Evolutionary conservation across 1,284 basidiomycete species (phyloP), one percentile per base, ranked within the genome.

Genomic region (Singerocomus inundabilis): DNA sequence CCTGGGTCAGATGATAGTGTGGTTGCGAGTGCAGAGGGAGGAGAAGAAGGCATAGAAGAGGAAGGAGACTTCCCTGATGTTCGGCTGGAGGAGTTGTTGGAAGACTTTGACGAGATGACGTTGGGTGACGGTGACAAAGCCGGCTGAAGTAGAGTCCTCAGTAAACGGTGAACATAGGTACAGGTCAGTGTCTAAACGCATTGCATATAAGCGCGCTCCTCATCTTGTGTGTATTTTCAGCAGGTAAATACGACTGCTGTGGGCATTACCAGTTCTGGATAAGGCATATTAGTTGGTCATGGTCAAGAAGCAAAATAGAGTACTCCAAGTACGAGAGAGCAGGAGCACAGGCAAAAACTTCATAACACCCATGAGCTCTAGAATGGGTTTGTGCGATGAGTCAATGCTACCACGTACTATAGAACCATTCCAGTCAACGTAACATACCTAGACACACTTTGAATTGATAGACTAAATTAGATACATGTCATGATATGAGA

Each of bases 11-110:
- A 57, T 13, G 62, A 51, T 12, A 58, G 44, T 33, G 70, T 58
- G 1, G 56, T 43, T 33, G 70, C 57, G 6, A 31, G 25, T n/a
- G 39, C 2, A 36, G 68, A 63, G 18, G 72, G 57, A 36, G 68
- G 63, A 21, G 72, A 51, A 12, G 74, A 66, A n/a, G 76, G 72
- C 8, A 83, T 77, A 28, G 90, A 84, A 52, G 89, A 84, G n/a
- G 94, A 97, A 65, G 74, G 80, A 4, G 94, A 97, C 69, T 95
- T 96, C 84, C 93, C 93, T 0, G 88, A 93, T 56, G 82, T 94
- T 47, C 78, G 82, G 51, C 69, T 98, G 61, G 85, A 96, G 61
- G 96, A 98, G 72, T 70, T 99, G 55, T 71, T 98, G 60, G 94
- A 98, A 57, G 86, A 92, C 67, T 91, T 98, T 64, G 94, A 98